Percentiles rank a stretch among this genome's conserved stretches.
These are phyloP conservation scores for Sicyos edulis DNA, from an alignment of 306 rosid species.

Conservation along the genomic window DNA sequence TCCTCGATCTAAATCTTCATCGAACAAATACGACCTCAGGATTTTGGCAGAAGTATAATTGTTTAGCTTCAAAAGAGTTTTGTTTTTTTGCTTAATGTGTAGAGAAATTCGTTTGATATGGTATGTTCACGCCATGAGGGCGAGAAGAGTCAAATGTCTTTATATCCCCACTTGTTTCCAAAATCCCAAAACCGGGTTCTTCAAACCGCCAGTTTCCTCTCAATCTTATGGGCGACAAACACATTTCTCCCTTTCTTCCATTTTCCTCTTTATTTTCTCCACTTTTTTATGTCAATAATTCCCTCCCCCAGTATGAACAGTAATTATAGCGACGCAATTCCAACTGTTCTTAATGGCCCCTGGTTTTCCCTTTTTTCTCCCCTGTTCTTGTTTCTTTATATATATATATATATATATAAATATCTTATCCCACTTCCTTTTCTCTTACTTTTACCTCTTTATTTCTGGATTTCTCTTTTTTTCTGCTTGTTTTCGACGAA, in stretches of 20 bases:
- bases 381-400: constrained; percentile 16
- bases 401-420: constrained; percentile 10
- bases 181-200: constrained; percentile 54
- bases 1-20: too few species aligned
- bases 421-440: constrained; percentile 13
- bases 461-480: background rate
- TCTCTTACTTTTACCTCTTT: background rate
- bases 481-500: background rate
- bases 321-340: too few species aligned
- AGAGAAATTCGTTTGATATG: too few species aligned
- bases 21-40: too few species aligned
- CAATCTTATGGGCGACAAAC: constrained; percentile 43
- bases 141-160: background rate
- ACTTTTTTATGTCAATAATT: too few species aligned
- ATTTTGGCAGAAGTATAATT: too few species aligned
- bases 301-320: too few species aligned
- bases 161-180: constrained; percentile 22
- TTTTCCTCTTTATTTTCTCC: too few species aligned
- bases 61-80: too few species aligned
- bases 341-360: constrained; percentile 36
- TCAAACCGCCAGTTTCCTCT: constrained; percentile 55
- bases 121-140: too few species aligned
- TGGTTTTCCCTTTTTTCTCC: constrained; percentile 37
- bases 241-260: too few species aligned
- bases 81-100: too few species aligned